Conservation (phyloP, 2,329 filamentous ascomycete species). For the Phoma sp. region DNA sequence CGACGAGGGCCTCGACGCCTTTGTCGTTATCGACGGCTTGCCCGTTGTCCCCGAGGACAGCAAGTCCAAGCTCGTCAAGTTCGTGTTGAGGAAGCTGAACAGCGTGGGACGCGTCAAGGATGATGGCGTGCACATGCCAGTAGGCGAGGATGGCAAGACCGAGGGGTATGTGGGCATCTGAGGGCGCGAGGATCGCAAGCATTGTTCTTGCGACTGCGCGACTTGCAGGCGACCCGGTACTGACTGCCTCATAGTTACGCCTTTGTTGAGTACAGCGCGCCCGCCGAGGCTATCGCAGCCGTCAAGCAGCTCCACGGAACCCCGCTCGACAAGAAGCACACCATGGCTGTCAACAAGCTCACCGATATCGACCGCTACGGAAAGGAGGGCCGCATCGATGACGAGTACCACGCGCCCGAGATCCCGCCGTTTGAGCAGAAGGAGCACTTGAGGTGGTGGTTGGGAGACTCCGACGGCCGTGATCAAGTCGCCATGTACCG, state of each 20-base stretch:
- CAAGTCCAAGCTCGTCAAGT: conserved; percentile 94
- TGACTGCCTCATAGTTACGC: conserved; percentile 72
- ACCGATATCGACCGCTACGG: conserved; percentile 98
- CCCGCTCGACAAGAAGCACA: conserved; percentile 96
- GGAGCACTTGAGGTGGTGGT: conserved; percentile 93
- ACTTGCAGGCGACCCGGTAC: conserved; percentile 9
- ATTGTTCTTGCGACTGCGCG: conserved; percentile 5
- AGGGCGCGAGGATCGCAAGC: conserved; percentile 6
- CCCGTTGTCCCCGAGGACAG: conserved; percentile 88
- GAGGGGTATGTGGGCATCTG: conserved; percentile 70
- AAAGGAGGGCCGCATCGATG: conserved; percentile 89
- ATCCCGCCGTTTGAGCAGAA: conserved; percentile 88
- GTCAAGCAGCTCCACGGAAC: conserved; percentile 87
- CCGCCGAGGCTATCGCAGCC: conserved; percentile 87
- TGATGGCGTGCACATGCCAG: conserved; percentile 91
- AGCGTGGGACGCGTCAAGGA: conserved; percentile 83
- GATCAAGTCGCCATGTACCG: conserved; percentile 97
- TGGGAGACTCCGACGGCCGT: conserved; percentile 85
- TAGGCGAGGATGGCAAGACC: conserved; percentile 85
- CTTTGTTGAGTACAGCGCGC: conserved; percentile 93
- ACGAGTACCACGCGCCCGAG: conserved; percentile 83
- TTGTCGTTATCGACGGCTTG: conserved; percentile 94
- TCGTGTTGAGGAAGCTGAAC: conserved; percentile 91
- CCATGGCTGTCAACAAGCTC: conserved; percentile 93
- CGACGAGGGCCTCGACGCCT: conserved; percentile 94